Percentiles rank a stretch among this genome's conserved stretches.
Evolutionary conservation across 2,329 filamentous ascomycete species (phyloP).

Genomic region (Chaetothyriales sp.): DNA sequence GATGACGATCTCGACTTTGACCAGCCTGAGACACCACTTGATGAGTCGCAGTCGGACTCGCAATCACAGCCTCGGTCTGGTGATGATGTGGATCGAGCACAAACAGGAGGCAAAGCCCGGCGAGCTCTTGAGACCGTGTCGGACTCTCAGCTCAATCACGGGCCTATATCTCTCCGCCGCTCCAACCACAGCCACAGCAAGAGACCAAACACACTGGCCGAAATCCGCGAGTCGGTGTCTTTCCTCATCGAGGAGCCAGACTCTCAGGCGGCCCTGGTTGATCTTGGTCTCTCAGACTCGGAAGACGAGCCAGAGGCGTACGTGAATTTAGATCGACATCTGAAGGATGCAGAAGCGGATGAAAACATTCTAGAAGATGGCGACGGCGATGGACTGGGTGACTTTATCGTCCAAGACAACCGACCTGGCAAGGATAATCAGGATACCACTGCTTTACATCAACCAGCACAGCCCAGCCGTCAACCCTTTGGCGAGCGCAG

Average conservation of each 20-base stretch:
- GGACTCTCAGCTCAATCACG: conserved; percentile 41
- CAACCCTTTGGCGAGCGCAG: conserved; percentile 19
- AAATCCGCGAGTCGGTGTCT: conserved; percentile 71
- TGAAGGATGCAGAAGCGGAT: conserved; percentile 39
- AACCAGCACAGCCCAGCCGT: conserved; percentile 16
- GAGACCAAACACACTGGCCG: conserved; percentile 59
- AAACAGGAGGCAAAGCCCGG: conserved; percentile 22
- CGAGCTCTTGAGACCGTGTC: conserved; percentile 19
- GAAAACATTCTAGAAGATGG: conserved; percentile 35
- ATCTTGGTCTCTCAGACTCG: conserved; percentile 38
- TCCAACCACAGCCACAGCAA: conserved; percentile 52
- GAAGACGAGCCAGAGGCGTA: conserved; percentile 25
- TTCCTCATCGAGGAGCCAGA: conserved; percentile 58
- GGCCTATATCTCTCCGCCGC: conserved; percentile 46
- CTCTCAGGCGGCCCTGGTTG: conserved; percentile 20
- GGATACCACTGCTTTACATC: conserved; percentile 7
- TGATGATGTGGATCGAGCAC: neutral
- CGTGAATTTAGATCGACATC: conserved; percentile 30
- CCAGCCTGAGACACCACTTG: conserved; percentile 22
- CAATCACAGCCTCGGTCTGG: conserved; percentile 15
- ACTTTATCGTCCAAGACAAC: conserved; percentile 19
- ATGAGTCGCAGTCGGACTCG: conserved; percentile 12
- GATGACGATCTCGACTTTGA: conserved; percentile 62
- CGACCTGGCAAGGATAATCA: conserved; percentile 16
- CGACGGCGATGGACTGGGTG: conserved; percentile 24